These are phyloP conservation scores for Quercus agrifolia DNA, from an alignment of 306 rosid species.

Conservation along the genomic window DNA sequence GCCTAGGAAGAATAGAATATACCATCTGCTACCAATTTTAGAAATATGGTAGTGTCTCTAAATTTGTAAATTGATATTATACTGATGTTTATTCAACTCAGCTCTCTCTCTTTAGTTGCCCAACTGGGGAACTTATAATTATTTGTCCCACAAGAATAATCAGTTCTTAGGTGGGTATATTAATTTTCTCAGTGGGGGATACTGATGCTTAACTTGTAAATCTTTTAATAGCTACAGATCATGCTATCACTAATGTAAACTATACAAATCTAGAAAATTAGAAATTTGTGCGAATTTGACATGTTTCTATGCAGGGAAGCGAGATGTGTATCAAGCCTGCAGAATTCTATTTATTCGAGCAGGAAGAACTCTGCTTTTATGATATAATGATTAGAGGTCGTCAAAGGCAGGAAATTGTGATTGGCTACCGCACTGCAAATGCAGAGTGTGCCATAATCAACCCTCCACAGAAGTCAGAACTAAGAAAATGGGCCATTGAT, in stretches of 20 bases:
- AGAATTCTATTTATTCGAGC: constrained; percentile 86
- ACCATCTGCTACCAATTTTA: no score
- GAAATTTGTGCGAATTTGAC: background rate
- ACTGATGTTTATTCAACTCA: no score
- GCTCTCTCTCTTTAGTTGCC: background rate
- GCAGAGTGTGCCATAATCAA: constrained; percentile 79
- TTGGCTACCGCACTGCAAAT: constrained; percentile 67
- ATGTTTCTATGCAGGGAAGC: constrained; percentile 63
- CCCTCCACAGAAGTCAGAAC: constrained; percentile 59
- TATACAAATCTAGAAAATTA: background rate
- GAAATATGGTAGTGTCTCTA: no score
- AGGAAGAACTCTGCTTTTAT: constrained; percentile 80
- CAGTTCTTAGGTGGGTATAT: background rate
- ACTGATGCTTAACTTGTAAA: background rate
- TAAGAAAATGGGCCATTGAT: constrained; percentile 79
- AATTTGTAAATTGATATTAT: no score
- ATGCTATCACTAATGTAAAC: background rate
- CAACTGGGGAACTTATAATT: background rate
- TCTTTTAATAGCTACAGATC: background rate
- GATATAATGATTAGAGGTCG: constrained; percentile 91
- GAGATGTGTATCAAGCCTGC: constrained; percentile 94
- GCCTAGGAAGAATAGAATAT: no score
- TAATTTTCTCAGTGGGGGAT: background rate
- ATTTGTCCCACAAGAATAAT: background rate
- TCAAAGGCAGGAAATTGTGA: constrained; percentile 75